Evolutionary conservation across 306 rosid species (phyloP).

Genomic region (Ormosia semicastrata): DNA sequence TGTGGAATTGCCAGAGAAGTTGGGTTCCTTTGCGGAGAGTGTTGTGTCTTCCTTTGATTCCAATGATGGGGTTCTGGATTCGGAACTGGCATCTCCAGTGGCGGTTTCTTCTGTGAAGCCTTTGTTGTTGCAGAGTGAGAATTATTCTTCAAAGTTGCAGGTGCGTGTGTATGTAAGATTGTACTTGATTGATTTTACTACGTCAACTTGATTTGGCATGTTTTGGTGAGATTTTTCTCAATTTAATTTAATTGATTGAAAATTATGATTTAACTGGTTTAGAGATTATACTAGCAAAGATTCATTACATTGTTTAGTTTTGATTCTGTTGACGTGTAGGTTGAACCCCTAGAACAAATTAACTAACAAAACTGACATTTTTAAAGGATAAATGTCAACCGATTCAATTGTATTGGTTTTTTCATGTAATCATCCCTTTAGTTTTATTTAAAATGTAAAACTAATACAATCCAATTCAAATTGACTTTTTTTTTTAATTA

Average conservation of each 20-base stretch:
- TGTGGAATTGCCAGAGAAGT: slow-evolving; percentile 18
- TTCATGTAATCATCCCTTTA: no score
- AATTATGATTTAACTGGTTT: no score
- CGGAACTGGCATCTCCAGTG: slow-evolving; percentile 43
- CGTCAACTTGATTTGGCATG: background rate
- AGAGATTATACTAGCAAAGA: no score
- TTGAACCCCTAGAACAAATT: no score
- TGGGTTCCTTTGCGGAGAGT: slow-evolving; percentile 24
- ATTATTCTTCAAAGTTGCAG: background rate
- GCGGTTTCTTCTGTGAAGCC: background rate
- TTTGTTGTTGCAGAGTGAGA: background rate
- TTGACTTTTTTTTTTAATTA: no score
- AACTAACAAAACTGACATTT: no score
- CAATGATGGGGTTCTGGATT: slow-evolving; percentile 38
- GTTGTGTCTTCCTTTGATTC: slow-evolving; percentile 41
- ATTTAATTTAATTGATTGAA: background rate
- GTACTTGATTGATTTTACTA: background rate
- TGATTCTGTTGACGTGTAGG: no score
- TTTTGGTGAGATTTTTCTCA: background rate
- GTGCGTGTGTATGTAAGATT: background rate
- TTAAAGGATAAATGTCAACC: no score
- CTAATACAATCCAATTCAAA: no score
- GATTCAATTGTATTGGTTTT: no score
- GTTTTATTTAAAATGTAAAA: no score
- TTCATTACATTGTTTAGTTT: no score